Conservation (phyloP, 305 asterid species). For the Stenogyne calaminthoides region DNA sequence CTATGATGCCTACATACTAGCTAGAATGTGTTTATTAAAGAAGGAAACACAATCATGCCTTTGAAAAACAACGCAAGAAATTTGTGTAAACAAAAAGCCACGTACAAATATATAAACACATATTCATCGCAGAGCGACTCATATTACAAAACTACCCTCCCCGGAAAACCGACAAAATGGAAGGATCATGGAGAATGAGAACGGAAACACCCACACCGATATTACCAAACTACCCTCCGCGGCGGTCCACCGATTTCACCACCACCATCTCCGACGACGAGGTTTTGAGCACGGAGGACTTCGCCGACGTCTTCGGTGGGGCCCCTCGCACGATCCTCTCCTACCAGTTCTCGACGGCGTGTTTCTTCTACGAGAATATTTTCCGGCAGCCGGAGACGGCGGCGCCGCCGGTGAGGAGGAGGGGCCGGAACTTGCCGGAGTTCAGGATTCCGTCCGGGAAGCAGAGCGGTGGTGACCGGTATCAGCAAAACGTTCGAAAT, state of each 20-base stretch:
- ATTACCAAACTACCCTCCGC: slow-evolving; percentile 38
- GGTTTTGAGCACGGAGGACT: slow-evolving; percentile 45
- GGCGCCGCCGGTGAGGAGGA: slow-evolving; percentile 12
- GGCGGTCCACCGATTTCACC: slow-evolving; percentile 43
- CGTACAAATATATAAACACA: neutral
- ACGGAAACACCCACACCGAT: slow-evolving; percentile 40
- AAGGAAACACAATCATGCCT: slow-evolving; percentile 15
- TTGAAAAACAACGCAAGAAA: neutral
- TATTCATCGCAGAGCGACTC: neutral
- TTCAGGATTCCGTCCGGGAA: slow-evolving; percentile 50
- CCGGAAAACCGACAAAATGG: slow-evolving; percentile 40
- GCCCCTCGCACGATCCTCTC: slow-evolving; percentile 65
- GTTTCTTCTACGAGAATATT: slow-evolving; percentile 50
- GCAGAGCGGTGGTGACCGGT: slow-evolving; percentile 25
- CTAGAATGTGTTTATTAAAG: neutral
- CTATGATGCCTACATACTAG: neutral
- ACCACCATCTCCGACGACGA: slow-evolving; percentile 30
- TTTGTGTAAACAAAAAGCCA: neutral
- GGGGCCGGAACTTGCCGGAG: slow-evolving; percentile 59
- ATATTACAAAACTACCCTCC: neutral
- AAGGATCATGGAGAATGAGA: slow-evolving; percentile 54
- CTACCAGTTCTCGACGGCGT: slow-evolving; percentile 46
- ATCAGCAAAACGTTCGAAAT: neutral
- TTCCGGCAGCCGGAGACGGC: slow-evolving; percentile 48
- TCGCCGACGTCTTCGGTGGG: slow-evolving; percentile 76